Evolutionary conservation across 768 basidiomycete genomes (phyloP).

Genomic region (Trametes cubensis): DNA sequence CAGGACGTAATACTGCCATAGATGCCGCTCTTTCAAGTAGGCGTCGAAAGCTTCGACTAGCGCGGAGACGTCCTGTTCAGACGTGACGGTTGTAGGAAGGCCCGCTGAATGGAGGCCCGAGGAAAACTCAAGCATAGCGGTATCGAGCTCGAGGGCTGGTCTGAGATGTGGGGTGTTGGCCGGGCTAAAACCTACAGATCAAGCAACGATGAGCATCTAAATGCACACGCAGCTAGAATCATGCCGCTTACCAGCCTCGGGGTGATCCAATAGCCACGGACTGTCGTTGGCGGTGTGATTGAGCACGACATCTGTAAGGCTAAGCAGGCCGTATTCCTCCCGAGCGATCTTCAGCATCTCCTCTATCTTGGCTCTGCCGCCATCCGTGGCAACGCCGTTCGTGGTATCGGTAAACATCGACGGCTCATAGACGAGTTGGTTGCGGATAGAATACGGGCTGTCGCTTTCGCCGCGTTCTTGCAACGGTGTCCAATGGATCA

Average conservation of each 20-base stretch:
- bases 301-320: constrained; percentile 92
- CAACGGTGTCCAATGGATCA: constrained; percentile 96
- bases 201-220: not conserved
- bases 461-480: constrained; percentile 89
- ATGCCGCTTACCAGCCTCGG: constrained; percentile 78
- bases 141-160: constrained; percentile 91
- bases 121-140: constrained; percentile 83
- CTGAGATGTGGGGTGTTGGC: constrained; percentile 88
- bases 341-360: constrained; percentile 69
- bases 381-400: constrained; percentile 42
- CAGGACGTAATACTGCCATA: constrained; percentile 96
- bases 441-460: constrained; percentile 91
- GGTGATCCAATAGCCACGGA: constrained; percentile 88
- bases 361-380: constrained; percentile 60
- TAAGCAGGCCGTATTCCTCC: constrained; percentile 86
- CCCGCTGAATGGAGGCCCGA: constrained; percentile 60
- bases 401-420: constrained; percentile 56
- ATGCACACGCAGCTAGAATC: not conserved
- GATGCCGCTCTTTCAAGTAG: constrained; percentile 61
- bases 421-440: constrained; percentile 85
- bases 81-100: constrained; percentile 71
- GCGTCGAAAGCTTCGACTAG: constrained; percentile 66
- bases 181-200: constrained; percentile 76
- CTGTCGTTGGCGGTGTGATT: constrained; percentile 98
- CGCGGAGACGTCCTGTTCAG: constrained; percentile 65